phyloP scores from a whole-genome alignment of 805 yeast genomes.

The Wickerhamiella qilinensis region DNA sequence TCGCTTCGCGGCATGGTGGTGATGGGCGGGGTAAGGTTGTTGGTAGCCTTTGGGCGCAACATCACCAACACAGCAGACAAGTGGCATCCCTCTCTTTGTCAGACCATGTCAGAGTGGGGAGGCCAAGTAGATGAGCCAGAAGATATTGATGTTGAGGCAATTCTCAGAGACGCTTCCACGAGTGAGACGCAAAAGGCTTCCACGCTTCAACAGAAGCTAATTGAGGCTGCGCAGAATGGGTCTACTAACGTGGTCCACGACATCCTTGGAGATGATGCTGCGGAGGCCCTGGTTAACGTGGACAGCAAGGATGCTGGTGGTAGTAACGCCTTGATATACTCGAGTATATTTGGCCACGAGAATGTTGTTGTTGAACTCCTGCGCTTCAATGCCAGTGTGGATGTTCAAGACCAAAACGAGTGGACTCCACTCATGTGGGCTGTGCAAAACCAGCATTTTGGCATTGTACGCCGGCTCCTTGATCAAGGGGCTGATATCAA shows the following conservation, averaged over 20 bases:
- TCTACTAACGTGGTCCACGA: constrained; percentile 16
- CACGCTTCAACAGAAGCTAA: constrained; percentile 18
- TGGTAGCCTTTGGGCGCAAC: no score
- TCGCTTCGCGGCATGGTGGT: no score
- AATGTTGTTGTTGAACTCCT: constrained; percentile 22
- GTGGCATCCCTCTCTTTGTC: no score
- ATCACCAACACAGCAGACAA: no score
- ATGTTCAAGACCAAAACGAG: constrained; percentile 23
- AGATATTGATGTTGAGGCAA: constrained; percentile 13
- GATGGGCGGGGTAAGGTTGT: no score
- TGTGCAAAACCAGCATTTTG: constrained; percentile 40
- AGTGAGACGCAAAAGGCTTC: constrained; percentile 9
- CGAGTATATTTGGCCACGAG: constrained; percentile 27
- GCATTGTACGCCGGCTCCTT: constrained; percentile 39
- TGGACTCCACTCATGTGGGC: constrained; percentile 74
- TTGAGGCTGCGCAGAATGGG: constrained; percentile 24
- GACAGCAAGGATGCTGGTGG: constrained; percentile 24
- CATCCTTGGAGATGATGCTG: constrained; percentile 16
- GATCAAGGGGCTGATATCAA: constrained; percentile 30
- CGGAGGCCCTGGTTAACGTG: constrained; percentile 17
- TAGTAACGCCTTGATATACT: constrained; percentile 24
- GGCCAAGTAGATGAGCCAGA: constrained; percentile 2
- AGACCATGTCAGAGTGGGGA: background rate
- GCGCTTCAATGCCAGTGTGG: constrained; percentile 22
- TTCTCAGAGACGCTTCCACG: constrained; percentile 10